Percentiles rank a stretch among this genome's conserved stretches.
These are phyloP conservation scores for Diaporthe destruens DNA, from an alignment of 2,329 filamentous ascomycete species.

Conservation along the genomic window DNA sequence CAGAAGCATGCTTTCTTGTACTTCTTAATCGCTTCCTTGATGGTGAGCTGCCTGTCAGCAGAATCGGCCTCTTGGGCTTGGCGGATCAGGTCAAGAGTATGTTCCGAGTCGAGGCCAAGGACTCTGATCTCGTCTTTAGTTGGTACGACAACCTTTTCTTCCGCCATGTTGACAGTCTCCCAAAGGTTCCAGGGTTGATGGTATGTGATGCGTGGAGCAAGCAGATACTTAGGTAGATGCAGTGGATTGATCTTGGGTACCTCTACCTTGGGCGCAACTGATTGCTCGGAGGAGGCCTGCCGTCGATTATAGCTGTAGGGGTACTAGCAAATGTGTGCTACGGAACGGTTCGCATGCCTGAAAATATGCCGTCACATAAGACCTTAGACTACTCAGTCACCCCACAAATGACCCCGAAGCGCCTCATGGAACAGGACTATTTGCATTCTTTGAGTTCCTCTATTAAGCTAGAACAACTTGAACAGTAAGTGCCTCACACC, in stretches of 20 bases:
- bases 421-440: neutral
- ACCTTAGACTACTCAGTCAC: neutral
- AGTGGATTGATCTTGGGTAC: neutral
- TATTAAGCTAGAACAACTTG: no score
- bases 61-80: slow-evolving; percentile 41
- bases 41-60: slow-evolving; percentile 45
- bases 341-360: neutral
- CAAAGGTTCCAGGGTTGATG: neutral
- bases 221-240: no score
- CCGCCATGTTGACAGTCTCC: slow-evolving; percentile 11
- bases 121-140: slow-evolving; percentile 29
- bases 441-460: no score
- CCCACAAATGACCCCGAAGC: slow-evolving; percentile 22
- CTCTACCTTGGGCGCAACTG: slow-evolving; percentile 9
- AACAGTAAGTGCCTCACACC: no score
- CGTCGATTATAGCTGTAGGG: slow-evolving; percentile 1
- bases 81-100: slow-evolving; percentile 41
- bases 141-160: slow-evolving; percentile 35
- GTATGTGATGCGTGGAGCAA: neutral
- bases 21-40: slow-evolving; percentile 46
- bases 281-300: slow-evolving; percentile 10
- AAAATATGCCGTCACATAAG: slow-evolving; percentile 9
- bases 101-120: slow-evolving; percentile 37
- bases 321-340: slow-evolving; percentile 28
- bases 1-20: slow-evolving; percentile 50